phyloP scores from a whole-genome alignment of 768 basidiomycete genomes.

The Sistotremastrum niveocremeum region DNA sequence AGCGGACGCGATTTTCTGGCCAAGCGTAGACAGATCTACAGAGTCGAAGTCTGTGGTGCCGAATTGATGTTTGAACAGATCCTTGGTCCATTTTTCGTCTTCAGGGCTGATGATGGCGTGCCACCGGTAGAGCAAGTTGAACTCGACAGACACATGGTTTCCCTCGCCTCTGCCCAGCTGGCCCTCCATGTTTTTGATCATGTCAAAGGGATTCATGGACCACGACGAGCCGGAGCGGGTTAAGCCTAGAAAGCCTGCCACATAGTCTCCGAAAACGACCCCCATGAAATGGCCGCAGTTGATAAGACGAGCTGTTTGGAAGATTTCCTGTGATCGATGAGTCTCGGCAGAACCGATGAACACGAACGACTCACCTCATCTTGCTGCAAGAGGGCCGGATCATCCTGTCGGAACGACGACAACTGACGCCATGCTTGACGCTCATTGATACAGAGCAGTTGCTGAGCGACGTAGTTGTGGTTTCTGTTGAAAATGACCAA shows the following conservation, averaged over 20 bases:
- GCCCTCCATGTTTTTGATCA: conserved; percentile 6
- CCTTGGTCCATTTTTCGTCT: conserved; percentile 21
- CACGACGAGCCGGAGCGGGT: conserved; percentile 36
- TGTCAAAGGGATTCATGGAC: conserved; percentile 39
- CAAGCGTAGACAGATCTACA: conserved; percentile 3
- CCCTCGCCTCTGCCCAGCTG: conserved; percentile 12
- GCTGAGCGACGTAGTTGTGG: conserved; percentile 46
- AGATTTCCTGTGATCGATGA: conserved; percentile 24
- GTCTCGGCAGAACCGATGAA: too few relatives aligned
- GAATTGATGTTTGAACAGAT: conserved; percentile 16
- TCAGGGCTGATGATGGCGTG: conserved; percentile 18
- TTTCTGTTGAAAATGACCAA: conserved; percentile 45
- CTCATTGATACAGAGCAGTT: conserved; percentile 43
- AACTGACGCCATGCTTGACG: conserved; percentile 27
- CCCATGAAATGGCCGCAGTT: conserved; percentile 47
- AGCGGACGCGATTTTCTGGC: too few relatives aligned
- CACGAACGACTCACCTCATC: conserved; percentile 21
- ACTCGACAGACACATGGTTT: conserved; percentile 12
- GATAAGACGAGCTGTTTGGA: conserved; percentile 40
- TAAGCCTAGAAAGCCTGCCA: conserved; percentile 41
- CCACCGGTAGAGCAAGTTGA: conserved; percentile 19
- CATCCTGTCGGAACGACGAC: conserved; percentile 12
- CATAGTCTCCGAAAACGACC: conserved; percentile 42
- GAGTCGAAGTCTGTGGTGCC: conserved; percentile 12
- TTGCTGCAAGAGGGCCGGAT: conserved; percentile 16